Evolutionary conservation across 352 stramenopile genomes (phyloP).

Genomic region (Phytophthora sp.): DNA sequence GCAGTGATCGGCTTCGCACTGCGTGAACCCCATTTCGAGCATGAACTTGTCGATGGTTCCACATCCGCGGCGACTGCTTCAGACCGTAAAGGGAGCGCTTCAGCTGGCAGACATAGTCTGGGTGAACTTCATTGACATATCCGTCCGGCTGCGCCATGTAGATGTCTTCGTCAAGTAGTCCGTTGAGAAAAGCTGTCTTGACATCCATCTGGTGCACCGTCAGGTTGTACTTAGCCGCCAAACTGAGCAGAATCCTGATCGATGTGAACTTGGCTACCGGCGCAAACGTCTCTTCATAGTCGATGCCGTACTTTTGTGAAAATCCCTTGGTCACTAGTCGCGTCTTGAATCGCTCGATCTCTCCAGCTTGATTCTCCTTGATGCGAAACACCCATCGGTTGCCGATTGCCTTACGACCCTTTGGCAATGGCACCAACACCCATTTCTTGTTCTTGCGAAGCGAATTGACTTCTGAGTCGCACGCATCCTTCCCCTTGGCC

Average conservation of each 20-base stretch:
- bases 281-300: too few species aligned
- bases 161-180: slow-evolving; percentile 3
- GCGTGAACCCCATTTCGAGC: too few species aligned
- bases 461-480: slow-evolving; percentile 15
- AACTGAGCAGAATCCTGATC: slow-evolving; percentile 2
- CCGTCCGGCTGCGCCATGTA: background rate
- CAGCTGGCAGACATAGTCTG: background rate
- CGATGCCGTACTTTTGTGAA: too few species aligned
- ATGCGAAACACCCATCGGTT: slow-evolving; percentile 18
- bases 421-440: slow-evolving; percentile 6
- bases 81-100: too few species aligned
- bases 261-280: too few species aligned
- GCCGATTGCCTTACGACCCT: slow-evolving; percentile 11
- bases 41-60: too few species aligned
- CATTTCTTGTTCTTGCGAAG: slow-evolving; percentile 23
- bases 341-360: too few species aligned
- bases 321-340: too few species aligned
- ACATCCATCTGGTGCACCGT: slow-evolving; percentile 1
- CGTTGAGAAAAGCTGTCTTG: slow-evolving; percentile 2
- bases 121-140: background rate
- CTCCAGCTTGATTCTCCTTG: slow-evolving; percentile 8
- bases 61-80: too few species aligned
- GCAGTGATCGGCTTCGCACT: too few species aligned
- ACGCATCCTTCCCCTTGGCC: slow-evolving; percentile 5
- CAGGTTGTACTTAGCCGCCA: background rate